phyloP scores from a whole-genome alignment of 495 filamentous ascomycete genomes.

The Neurospora discreta region DNA sequence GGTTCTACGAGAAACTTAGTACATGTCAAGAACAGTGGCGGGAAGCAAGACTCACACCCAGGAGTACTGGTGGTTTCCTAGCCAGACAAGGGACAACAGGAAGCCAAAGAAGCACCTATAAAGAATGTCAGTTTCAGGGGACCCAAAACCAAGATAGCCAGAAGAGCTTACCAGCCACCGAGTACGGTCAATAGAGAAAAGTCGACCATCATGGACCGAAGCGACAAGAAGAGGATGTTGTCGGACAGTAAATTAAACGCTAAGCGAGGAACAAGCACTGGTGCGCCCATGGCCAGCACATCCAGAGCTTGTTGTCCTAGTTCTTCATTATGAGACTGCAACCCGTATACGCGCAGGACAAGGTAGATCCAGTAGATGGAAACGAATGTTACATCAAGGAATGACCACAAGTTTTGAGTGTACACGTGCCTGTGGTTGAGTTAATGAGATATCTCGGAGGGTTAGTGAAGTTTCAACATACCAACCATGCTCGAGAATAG shows the following conservation, averaged over 20 bases:
- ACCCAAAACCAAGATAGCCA: not conserved
- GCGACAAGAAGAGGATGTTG: conserved; percentile 60
- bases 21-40: not conserved
- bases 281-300: conserved; percentile 57
- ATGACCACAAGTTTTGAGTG: conserved; percentile 70
- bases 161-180: conserved; percentile 41
- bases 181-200: conserved; percentile 54
- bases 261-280: conserved; percentile 58
- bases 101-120: conserved; percentile 54
- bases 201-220: conserved; percentile 64
- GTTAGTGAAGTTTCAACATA: conserved; percentile 9
- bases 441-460: conserved; percentile 1
- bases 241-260: conserved; percentile 66
- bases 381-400: conserved; percentile 59
- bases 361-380: conserved; percentile 51
- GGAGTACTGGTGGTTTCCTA: conserved; percentile 37
- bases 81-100: conserved; percentile 59
- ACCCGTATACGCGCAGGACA: conserved; percentile 46
- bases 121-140: not conserved
- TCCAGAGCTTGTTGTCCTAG: conserved; percentile 49
- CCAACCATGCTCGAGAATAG: conserved; percentile 62
- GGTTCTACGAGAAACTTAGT: conserved; percentile 25
- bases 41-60: conserved; percentile 20
- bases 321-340: conserved; percentile 22
- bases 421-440: conserved; percentile 49